phyloP scores from a whole-genome alignment of 2,329 filamentous ascomycete genomes.

The Ophiostoma sp. region DNA sequence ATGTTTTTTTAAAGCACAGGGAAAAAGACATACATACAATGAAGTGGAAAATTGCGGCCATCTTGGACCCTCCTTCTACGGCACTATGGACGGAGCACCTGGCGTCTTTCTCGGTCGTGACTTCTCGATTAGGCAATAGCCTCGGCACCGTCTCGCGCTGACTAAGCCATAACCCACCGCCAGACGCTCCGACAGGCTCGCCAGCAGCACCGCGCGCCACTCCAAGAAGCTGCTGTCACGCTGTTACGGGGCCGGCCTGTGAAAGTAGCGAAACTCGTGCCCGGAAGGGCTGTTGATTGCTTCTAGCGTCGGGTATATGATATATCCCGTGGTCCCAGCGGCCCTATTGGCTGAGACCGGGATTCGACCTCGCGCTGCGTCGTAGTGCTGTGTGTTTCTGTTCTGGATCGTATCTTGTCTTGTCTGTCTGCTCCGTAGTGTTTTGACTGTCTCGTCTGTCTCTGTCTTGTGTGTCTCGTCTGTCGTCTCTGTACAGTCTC shows the following conservation, averaged over 20 bases:
- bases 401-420: too few species aligned
- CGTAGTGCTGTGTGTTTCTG: too few species aligned
- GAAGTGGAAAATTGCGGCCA: not conserved
- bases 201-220: too few species aligned
- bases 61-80: not conserved
- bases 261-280: not conserved
- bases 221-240: too few species aligned
- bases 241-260: too few species aligned
- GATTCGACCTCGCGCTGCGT: too few species aligned
- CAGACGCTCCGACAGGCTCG: not conserved
- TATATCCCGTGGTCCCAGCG: not conserved
- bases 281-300: not conserved
- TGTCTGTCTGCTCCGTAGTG: too few species aligned
- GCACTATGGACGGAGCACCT: not conserved
- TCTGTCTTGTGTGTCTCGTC: too few species aligned
- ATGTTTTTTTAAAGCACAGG: not conserved
- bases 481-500: too few species aligned
- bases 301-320: not conserved
- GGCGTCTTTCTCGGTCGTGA: slow-evolving; percentile 1
- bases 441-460: too few species aligned
- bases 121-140: slow-evolving; percentile 9
- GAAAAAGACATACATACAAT: not conserved
- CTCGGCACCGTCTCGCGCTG: not conserved
- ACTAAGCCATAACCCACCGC: not conserved
- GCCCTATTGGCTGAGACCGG: not conserved